Conservation (phyloP, 2,329 filamentous ascomycete genomes). For the Ramularia collo-cygni region DNA sequence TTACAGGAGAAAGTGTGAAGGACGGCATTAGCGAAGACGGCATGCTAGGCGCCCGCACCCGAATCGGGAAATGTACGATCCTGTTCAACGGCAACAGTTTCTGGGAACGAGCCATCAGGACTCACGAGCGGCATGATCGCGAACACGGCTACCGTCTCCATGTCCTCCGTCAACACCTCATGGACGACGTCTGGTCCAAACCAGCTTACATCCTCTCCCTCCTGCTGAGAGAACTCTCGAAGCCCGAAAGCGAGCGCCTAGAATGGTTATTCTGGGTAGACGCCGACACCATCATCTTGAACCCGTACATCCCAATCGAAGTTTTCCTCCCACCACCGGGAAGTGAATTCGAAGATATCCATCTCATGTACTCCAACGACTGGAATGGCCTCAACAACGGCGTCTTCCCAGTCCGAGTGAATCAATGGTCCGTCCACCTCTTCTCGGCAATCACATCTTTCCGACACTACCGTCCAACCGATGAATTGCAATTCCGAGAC, state of each 20-base stretch:
- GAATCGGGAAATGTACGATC: slow-evolving; percentile 36
- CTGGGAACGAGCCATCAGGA: slow-evolving; percentile 37
- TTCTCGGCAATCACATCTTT: slow-evolving; percentile 36
- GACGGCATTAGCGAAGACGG: slow-evolving; percentile 24
- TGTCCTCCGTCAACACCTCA: slow-evolving; percentile 35
- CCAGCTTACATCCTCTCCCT: slow-evolving; percentile 38
- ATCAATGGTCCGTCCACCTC: slow-evolving; percentile 34
- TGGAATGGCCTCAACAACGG: slow-evolving; percentile 40
- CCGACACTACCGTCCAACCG: slow-evolving; percentile 33
- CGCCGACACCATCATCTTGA: slow-evolving; percentile 39
- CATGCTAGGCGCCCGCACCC: slow-evolving; percentile 25
- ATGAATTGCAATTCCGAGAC: slow-evolving; percentile 33
- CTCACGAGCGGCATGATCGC: slow-evolving; percentile 36
- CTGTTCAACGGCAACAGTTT: slow-evolving; percentile 33
- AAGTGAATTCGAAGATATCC: slow-evolving; percentile 29
- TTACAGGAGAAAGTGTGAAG: slow-evolving; percentile 17
- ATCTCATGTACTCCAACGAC: slow-evolving; percentile 35
- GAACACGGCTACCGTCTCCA: slow-evolving; percentile 38
- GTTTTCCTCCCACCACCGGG: slow-evolving; percentile 34
- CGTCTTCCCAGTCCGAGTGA: slow-evolving; percentile 37
- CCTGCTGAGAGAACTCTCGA: slow-evolving; percentile 33
- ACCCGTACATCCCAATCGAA: slow-evolving; percentile 36
- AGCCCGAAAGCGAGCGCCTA: slow-evolving; percentile 33
- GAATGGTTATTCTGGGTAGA: slow-evolving; percentile 42
- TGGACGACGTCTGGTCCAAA: slow-evolving; percentile 42